Evolutionary conservation across 495 filamentous ascomycete species (phyloP).

Genomic region (Podospora australis): DNA sequence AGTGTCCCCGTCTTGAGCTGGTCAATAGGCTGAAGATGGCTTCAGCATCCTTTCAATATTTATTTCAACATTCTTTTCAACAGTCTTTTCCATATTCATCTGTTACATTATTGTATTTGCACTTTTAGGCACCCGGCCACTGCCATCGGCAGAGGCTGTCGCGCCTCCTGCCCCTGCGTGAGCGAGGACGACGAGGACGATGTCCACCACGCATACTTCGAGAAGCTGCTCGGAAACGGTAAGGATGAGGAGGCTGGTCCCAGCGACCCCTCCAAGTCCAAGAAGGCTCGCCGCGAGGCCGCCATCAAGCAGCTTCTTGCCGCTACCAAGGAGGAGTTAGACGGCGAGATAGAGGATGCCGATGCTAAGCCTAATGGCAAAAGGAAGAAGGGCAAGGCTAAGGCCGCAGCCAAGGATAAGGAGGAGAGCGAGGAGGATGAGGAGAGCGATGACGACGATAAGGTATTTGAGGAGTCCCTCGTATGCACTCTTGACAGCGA

Average conservation of each 20-base stretch:
- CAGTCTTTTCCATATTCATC: no score
- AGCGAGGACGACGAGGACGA: conserved; percentile 59
- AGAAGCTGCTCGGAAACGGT: conserved; percentile 45
- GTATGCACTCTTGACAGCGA: conserved; percentile 90
- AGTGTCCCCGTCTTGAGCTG: no score
- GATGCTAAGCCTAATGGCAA: conserved; percentile 52
- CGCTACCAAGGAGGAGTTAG: conserved; percentile 51
- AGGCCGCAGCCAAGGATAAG: conserved; percentile 60
- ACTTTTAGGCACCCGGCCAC: no score
- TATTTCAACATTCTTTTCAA: no score
- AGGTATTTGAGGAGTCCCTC: conserved; percentile 77
- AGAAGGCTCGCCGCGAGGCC: conserved; percentile 69
- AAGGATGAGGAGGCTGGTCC: conserved; percentile 72
- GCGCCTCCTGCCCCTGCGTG: no score
- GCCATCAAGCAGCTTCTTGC: conserved; percentile 65
- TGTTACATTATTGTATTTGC: no score
- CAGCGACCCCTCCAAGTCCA: conserved; percentile 80
- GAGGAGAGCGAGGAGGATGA: conserved; percentile 51
- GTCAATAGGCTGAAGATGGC: no score
- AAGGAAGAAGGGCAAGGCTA: conserved; percentile 73
- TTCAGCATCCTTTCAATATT: no score
- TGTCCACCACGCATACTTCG: conserved; percentile 52
- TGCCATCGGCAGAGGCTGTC: no score
- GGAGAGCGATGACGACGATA: conserved; percentile 56
- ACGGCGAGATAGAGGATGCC: conserved; percentile 55